These are phyloP conservation scores for Skeletonema marinoi DNA, from an alignment of 108 stramenopile genomes.

Conservation along the genomic window DNA sequence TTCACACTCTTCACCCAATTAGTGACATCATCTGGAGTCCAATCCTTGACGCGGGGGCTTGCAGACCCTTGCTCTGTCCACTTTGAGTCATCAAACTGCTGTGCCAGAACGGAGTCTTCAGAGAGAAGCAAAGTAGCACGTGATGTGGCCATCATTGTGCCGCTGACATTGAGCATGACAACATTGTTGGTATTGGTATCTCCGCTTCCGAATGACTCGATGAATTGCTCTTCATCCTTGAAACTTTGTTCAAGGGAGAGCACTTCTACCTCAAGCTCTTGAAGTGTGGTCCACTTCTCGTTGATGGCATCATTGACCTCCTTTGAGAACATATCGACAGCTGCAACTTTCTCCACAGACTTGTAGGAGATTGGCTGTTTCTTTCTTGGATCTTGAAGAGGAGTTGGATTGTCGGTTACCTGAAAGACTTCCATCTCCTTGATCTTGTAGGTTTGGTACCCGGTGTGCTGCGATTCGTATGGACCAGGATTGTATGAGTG, in stretches of 20 bases:
- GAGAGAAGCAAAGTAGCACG: background rate
- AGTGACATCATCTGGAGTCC: constrained; percentile 17
- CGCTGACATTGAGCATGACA: constrained; percentile 19
- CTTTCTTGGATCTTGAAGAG: constrained; percentile 3
- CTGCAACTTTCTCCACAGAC: background rate
- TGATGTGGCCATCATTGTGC: constrained; percentile 4
- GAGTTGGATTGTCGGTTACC: background rate
- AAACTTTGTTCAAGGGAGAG: constrained; percentile 10
- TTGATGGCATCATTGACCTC: constrained; percentile 13
- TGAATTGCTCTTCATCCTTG: constrained; percentile 20
- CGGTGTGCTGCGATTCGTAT: background rate
- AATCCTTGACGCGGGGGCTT: constrained; percentile 8
- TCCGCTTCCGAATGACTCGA: constrained; percentile 2
- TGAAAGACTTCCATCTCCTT: constrained; percentile 8
- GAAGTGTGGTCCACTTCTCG: background rate
- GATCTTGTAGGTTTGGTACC: background rate
- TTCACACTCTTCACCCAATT: constrained; percentile 15
- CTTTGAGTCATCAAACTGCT: constrained; percentile 7
- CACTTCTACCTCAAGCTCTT: background rate
- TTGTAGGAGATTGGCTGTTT: background rate
- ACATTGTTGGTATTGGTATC: background rate
- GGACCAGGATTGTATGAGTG: background rate
- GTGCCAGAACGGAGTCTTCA: constrained; percentile 17
- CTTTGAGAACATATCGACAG: background rate
- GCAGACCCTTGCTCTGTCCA: background rate